Evolutionary conservation across 495 filamentous ascomycete species (phyloP).

Genomic region (Penicillium coffeae): DNA sequence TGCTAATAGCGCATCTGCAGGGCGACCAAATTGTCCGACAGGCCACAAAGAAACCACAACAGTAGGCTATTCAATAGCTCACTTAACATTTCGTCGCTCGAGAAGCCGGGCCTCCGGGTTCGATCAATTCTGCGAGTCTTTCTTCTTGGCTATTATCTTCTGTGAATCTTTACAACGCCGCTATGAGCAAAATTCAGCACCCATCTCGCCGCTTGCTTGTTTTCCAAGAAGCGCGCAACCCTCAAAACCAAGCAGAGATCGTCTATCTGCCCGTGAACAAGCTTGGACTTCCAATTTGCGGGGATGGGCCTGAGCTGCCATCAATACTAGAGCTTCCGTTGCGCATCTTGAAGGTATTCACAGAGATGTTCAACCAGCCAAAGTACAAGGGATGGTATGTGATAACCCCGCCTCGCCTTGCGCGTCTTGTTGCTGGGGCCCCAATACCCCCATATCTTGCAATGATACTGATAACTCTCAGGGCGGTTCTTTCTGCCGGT

Average conservation of each 20-base stretch:
- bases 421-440: conserved; percentile 5
- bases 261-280: conserved; percentile 42
- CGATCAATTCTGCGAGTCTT: not conserved
- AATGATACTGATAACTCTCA: conserved; percentile 7
- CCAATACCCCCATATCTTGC: too few species aligned
- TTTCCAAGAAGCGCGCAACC: conserved; percentile 36
- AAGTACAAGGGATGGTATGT: conserved; percentile 47
- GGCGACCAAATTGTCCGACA: too few species aligned
- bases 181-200: conserved; percentile 6
- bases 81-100: too few species aligned
- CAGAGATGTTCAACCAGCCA: conserved; percentile 43
- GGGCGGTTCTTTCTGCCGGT: conserved; percentile 38
- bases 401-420: conserved; percentile 2
- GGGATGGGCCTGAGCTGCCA: conserved; percentile 33
- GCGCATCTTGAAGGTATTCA: conserved; percentile 37
- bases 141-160: not conserved
- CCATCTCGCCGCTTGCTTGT: conserved; percentile 31
- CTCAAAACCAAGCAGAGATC: conserved; percentile 26
- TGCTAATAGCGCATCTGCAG: too few species aligned
- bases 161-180: not conserved
- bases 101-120: too few species aligned
- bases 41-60: too few species aligned
- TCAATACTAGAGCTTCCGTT: conserved; percentile 40
- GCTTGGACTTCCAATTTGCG: conserved; percentile 40
- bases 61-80: too few species aligned